phyloP scores from a whole-genome alignment of 805 yeast species.

The Blastobotrys muscicola region DNA sequence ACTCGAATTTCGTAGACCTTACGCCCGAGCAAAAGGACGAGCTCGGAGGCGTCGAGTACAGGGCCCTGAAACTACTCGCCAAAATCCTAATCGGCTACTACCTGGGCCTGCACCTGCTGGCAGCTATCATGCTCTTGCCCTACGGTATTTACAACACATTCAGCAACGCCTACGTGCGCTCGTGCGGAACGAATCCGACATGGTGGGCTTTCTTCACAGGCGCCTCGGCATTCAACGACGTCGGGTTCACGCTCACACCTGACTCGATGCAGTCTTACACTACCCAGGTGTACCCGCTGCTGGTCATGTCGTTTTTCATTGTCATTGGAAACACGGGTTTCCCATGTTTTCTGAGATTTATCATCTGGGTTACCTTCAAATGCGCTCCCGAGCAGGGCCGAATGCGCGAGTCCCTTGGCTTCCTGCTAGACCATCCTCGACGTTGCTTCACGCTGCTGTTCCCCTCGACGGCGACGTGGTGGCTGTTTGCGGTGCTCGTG shows the following conservation, averaged over 20 bases:
- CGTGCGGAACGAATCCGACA: slow-evolving; percentile 57
- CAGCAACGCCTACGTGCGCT: slow-evolving; percentile 30
- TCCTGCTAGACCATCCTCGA: slow-evolving; percentile 89
- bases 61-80: slow-evolving; percentile 72
- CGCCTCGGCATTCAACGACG: slow-evolving; percentile 71
- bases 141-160: slow-evolving; percentile 35
- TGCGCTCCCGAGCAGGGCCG: slow-evolving; percentile 47
- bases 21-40: slow-evolving; percentile 84
- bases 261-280: slow-evolving; percentile 67
- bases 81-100: slow-evolving; percentile 58
- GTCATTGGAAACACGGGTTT: slow-evolving; percentile 93
- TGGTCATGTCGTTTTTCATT: slow-evolving; percentile 59
- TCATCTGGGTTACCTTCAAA: slow-evolving; percentile 69
- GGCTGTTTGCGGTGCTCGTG: slow-evolving; percentile 71
- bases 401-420: slow-evolving; percentile 63
- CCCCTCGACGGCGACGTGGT: slow-evolving; percentile 92
- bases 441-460: slow-evolving; percentile 90
- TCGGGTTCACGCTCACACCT: slow-evolving; percentile 76
- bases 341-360: slow-evolving; percentile 70
- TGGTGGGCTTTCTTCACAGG: slow-evolving; percentile 95
- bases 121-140: slow-evolving; percentile 36
- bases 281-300: slow-evolving; percentile 51
- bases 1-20: slow-evolving; percentile 79
- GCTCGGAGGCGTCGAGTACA: slow-evolving; percentile 93
- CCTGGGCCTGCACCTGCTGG: slow-evolving; percentile 62